Evolutionary conservation across 2,329 filamentous ascomycete species (phyloP), one percentile per base, ranked within the genome.

Genomic region (Arachnopeziza araneosa): DNA sequence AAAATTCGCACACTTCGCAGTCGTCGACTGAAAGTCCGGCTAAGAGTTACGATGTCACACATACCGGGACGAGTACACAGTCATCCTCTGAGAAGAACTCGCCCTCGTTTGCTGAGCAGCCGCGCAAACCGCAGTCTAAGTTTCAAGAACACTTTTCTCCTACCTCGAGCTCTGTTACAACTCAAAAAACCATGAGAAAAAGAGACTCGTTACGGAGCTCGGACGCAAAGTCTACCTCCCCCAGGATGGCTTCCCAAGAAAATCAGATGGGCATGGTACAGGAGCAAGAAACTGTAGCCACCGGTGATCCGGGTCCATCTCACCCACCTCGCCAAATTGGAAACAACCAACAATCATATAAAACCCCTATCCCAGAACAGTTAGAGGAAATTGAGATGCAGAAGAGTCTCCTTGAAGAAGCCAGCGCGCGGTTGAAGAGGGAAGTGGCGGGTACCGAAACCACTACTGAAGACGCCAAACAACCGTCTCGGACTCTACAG

Each of bases 1-100:
- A 74, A 48, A 82, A 78, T 64, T 82, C 80, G 1, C 81, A 71
- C 58, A 64, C 64, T 69, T 67, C 55, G 50, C 63, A 62, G 24
- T 54, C 63, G 24, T 50, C 36, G 12, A 44, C 36, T 12, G 36
- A 44, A 44, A 44, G 36, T 44, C 36, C 36, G 17, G 36, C 17
- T 14, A 44, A 44, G 17, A 44, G 17, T 44, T 44, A 44, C 36
- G 36, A 44, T 44, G 36, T 44, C 17, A 30, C 26, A 9, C 36
- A 44, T 17, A 12, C 50, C 24, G 50, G 60, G 19, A 54, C 57
- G 22, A 62, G n/a, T 50, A 54, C 24, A 21, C 59, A 63, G n/a
- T 57, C 64, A n/a, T 59, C 61, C 12, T 54, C 26, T 17, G 56
- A 64, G 49, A 52, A 26, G 44, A 62, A 56, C 7, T 58, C 57